These are phyloP conservation scores for Mycena venus DNA, from an alignment of 768 basidiomycete species.

Conservation along the genomic window DNA sequence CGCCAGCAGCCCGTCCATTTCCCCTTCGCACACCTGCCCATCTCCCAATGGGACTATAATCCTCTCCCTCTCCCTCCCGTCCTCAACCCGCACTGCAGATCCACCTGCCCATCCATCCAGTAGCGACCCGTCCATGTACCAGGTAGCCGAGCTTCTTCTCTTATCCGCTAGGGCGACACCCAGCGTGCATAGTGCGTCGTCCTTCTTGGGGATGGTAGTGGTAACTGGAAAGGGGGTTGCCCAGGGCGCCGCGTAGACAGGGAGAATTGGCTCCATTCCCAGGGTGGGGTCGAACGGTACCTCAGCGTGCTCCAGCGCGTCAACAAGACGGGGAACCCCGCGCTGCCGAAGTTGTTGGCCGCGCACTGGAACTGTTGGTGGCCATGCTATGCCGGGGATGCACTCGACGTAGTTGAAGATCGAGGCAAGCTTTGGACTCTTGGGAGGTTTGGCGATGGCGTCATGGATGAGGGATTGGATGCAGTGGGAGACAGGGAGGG, in stretches of 20 bases:
- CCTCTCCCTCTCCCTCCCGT: neutral
- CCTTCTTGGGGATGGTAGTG: neutral
- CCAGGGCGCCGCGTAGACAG: neutral
- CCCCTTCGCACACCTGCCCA: too few species aligned
- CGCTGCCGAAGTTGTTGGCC: neutral
- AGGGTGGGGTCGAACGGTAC: neutral
- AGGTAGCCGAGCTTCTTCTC: neutral
- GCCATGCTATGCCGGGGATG: too few species aligned
- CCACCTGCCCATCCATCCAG: neutral
- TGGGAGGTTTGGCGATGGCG: neutral
- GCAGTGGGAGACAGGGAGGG: neutral
- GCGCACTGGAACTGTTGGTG: too few species aligned
- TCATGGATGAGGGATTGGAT: neutral
- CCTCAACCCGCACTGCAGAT: neutral
- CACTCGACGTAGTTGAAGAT: too few species aligned
- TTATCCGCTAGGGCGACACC: neutral
- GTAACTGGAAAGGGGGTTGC: neutral
- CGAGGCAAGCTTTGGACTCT: too few species aligned
- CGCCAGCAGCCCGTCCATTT: too few species aligned
- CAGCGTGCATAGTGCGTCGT: neutral
- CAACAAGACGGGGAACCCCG: neutral
- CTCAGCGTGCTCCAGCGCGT: neutral
- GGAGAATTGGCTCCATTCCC: neutral
- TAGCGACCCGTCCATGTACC: slow-evolving; percentile 5
- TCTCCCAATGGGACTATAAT: too few species aligned